Evolutionary conservation across 2,329 filamentous ascomycete species (phyloP), one percentile per base, ranked within the genome.

Genomic region (Aspergillus puulaauensis): DNA sequence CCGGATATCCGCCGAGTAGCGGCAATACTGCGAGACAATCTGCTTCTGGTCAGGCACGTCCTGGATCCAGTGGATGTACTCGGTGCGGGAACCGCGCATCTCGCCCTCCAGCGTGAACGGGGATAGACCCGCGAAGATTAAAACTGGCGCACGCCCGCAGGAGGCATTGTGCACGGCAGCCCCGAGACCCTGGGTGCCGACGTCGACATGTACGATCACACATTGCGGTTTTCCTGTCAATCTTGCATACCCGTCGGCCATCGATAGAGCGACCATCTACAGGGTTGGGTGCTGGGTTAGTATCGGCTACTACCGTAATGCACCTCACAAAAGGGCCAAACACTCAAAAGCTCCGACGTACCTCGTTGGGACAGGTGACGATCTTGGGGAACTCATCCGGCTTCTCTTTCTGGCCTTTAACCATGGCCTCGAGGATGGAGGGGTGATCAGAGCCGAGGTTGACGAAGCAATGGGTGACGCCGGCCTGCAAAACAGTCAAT

Each of bases 1-100:
- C 77, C 92, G 93, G 73, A 96, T 87, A 77, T 96, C 92, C 3
- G 82, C 90, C 0, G 87, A 78, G 68, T 95, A 96, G 9, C 91
- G 84, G 71, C 92, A 96, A 74, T 96, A 96, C 76, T 96, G 91
- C 0, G 84, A 80, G 3, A 96, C 79, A 58, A 96, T 93, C 66
- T 86, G 83, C 71, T 89, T 90, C 72, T 93, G 90, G 67, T 93
- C 89, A 0, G 88, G 90, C 3, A 92, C 88, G 73, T 93, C 89
- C 68, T 93, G 90, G 33, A 93, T 88, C 89, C 90, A 93, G 72
- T 93, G 90, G 64, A 92, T 93, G 71, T 90, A 93, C 73, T 93
- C 90, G 1, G 89, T 92, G 54, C 90, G 81, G n/a, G 83, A 87
- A 12, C 90, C 90, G 1, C 87, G 82, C 76, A 89, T 85, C 73